Evolutionary conservation across 225 moss, liverwort and hornwort species (phyloP).

Genomic region (Asterella californica): DNA sequence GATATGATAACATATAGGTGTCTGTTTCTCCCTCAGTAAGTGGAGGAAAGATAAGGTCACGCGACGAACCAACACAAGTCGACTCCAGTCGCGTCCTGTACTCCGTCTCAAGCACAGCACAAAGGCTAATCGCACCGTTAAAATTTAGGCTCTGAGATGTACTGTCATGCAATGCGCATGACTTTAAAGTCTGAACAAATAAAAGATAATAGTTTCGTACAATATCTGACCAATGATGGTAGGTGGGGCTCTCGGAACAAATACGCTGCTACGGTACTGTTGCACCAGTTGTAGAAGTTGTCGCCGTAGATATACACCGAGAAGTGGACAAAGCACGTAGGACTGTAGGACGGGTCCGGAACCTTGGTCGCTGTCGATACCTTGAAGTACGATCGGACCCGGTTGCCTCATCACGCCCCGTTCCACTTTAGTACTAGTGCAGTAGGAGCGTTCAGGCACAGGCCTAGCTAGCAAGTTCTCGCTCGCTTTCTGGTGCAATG

Average conservation of each 20-base stretch:
- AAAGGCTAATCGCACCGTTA: background rate
- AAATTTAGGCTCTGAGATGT: slow-evolving; percentile 1
- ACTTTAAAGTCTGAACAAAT: background rate
- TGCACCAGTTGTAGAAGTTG: too few relatives aligned
- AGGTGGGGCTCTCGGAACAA: too few relatives aligned
- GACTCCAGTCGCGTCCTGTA: background rate
- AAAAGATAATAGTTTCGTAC: background rate
- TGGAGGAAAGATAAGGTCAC: background rate
- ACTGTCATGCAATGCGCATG: slow-evolving; percentile 5
- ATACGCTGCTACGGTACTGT: too few relatives aligned
- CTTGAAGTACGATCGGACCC: background rate
- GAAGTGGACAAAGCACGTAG: background rate
- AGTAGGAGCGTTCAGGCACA: background rate
- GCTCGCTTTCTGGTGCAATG: background rate
- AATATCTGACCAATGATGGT: background rate
- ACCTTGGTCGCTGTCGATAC: background rate
- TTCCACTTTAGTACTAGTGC: background rate
- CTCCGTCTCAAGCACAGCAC: background rate
- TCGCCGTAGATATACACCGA: too few relatives aligned
- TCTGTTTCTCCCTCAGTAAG: background rate
- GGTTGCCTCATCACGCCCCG: background rate
- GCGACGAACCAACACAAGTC: background rate
- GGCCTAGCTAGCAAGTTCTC: background rate
- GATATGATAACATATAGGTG: background rate
- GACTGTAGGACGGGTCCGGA: background rate